Evolutionary conservation across 148 eudicot species (phyloP).

Genomic region (Rhododendron vialii): DNA sequence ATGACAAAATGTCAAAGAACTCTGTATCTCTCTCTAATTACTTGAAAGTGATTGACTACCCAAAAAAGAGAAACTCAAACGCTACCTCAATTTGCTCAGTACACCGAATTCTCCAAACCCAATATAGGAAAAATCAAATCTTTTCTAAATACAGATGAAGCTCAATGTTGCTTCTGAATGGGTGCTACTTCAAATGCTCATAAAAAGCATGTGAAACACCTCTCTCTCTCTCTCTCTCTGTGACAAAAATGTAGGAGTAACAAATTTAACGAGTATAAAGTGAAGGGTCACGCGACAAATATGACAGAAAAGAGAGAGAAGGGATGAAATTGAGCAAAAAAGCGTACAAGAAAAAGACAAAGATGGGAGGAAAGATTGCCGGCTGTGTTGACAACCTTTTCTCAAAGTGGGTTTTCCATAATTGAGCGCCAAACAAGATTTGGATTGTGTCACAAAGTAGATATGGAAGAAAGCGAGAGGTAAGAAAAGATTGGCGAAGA

Average conservation of each 20-base stretch:
- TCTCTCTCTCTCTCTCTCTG: constrained; percentile 1
- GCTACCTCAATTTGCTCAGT: not conserved
- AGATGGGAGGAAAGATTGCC: not conserved
- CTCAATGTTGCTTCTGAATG: not conserved
- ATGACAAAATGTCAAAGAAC: not conserved
- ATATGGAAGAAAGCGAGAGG: constrained; percentile 16
- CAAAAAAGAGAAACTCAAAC: not conserved
- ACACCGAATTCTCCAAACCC: not conserved
- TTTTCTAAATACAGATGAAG: not conserved
- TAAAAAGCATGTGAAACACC: not conserved
- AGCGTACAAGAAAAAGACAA: not conserved
- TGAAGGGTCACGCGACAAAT: constrained; percentile 9
- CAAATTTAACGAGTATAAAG: not conserved
- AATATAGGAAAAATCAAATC: not conserved
- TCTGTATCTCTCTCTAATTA: not conserved
- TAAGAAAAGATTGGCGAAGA: not conserved
- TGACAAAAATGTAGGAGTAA: constrained; percentile 4
- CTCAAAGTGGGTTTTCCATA: not conserved
- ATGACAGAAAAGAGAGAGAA: constrained; percentile 4
- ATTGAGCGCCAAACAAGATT: constrained; percentile 8
- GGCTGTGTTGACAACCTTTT: not conserved
- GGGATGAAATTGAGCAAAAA: constrained; percentile 9
- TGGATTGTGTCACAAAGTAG: not conserved
- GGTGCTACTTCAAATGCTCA: not conserved
- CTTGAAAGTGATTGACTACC: not conserved